Base-by-base conservation (phyloP, 176 grass and related monocot species). In the Olyra latifolia region DNA sequence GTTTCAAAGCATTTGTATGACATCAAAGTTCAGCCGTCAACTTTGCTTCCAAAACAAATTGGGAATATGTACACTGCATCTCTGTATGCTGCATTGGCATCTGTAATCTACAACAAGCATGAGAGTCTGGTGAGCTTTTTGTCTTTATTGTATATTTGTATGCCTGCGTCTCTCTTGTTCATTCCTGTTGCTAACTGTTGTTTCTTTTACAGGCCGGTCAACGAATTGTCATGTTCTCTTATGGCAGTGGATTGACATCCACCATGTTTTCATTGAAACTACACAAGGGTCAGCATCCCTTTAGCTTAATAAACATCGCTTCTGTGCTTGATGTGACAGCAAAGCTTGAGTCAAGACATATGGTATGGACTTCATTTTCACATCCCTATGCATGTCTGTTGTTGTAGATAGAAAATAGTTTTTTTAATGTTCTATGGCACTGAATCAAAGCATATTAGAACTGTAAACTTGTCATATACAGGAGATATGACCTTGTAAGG, bases 211-310 rank as follows among this genome's bases (percentile, higher is more conserved):
- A 99, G 97, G 66, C 20, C 4, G 91, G 91, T 15, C 88, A 95
- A 44, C 86, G 93, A 78, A 86, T 99, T 89, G 62, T 94, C 53
- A 99, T 99, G 97, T 99, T 99, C 84, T 99, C 97, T 87, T 99
- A 99, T 9, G 97, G 97, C 11, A 99, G 97, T 85, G 92, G 92
- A n/a, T 81, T 91, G 66, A 86, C 92, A 66, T 91, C 92, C 49
- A 89, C 89, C 4, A 81, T 94, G 73, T 99, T 99, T 86, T 99
- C 93, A 17, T 90, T 96, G 43, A 99, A 78, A 75, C 76, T 92
- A 88, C 86, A 83, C 44, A 65, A 91, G 56, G 88, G 84, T 6
- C 81, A 95, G 68, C 82, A 89, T 86, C 88, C 90, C 47, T 99
- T 99, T 70, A 95, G 47, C 69, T 76, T 99, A 82, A 83, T 72